These are phyloP conservation scores for Cladophialophora immunda DNA, from an alignment of 2,329 filamentous ascomycete genomes.

Conservation along the genomic window DNA sequence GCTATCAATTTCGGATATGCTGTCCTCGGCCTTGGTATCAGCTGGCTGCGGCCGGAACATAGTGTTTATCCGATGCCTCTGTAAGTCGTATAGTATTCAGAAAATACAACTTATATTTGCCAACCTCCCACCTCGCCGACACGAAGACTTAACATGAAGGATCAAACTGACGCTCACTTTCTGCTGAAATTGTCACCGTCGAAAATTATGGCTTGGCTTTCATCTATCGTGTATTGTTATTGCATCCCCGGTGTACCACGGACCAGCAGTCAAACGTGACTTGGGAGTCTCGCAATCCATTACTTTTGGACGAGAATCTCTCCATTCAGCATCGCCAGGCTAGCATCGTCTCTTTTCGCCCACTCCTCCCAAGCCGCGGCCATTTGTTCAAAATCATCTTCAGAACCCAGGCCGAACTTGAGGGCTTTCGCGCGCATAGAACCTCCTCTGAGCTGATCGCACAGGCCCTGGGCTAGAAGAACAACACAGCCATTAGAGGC, in stretches of 20 bases:
- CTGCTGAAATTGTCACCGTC: too few relatives aligned
- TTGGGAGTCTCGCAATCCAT: constrained; percentile 20
- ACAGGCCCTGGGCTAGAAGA: constrained; percentile 25
- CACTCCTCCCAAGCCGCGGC: constrained; percentile 45
- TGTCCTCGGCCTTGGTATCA: too few relatives aligned
- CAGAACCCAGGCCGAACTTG: constrained; percentile 32
- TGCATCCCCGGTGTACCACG: background rate
- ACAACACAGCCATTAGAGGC: constrained; percentile 15
- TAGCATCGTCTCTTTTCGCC: constrained; percentile 51
- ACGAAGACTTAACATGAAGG: too few relatives aligned
- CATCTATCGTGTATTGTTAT: background rate
- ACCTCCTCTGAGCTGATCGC: constrained; percentile 34
- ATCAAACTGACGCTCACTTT: too few relatives aligned
- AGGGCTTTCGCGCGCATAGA: constrained; percentile 42
- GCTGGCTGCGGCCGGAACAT: too few relatives aligned
- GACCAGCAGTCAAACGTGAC: constrained; percentile 4
- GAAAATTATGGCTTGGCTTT: too few relatives aligned
- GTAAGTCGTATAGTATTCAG: too few relatives aligned
- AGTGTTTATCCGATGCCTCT: too few relatives aligned
- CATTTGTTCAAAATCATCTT: constrained; percentile 49
- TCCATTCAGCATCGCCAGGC: constrained; percentile 48
- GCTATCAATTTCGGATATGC: too few relatives aligned
- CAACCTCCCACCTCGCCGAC: too few relatives aligned
- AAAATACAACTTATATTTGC: too few relatives aligned
- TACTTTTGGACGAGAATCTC: constrained; percentile 54